Conservation (phyloP, 2,329 filamentous ascomycete species). For the Monosporascus sp. region DNA sequence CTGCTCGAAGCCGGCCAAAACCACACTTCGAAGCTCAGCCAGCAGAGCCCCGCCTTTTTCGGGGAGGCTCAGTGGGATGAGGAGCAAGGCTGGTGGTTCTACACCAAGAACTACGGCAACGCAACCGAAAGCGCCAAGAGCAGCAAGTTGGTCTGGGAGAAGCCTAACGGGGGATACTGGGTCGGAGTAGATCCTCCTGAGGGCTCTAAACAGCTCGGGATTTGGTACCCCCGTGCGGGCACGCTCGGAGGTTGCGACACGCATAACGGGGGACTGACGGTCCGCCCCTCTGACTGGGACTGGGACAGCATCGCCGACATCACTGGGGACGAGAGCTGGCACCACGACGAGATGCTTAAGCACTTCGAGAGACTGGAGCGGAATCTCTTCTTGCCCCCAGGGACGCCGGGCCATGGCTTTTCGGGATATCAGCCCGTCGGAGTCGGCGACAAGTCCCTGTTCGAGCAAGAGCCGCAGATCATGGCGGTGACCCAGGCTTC, state of each 20-base stretch:
- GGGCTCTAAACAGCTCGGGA: constrained; percentile 35
- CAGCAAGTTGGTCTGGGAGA: constrained; percentile 46
- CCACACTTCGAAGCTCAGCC: constrained; percentile 32
- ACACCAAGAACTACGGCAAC: constrained; percentile 50
- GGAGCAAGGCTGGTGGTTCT: constrained; percentile 48
- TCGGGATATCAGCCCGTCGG: constrained; percentile 3
- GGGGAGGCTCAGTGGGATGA: constrained; percentile 39
- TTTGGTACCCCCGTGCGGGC: constrained; percentile 41
- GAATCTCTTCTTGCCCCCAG: constrained; percentile 43
- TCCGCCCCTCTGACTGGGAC: constrained; percentile 54
- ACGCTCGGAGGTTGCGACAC: constrained; percentile 47
- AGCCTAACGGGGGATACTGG: constrained; percentile 30
- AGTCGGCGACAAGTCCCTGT: constrained; percentile 3
- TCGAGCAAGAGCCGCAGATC: constrained; percentile 5
- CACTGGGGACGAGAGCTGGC: constrained; percentile 57
- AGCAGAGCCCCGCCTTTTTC: constrained; percentile 43
- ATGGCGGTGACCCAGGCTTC: constrained; percentile 4
- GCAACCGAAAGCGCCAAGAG: constrained; percentile 41
- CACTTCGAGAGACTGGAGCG: constrained; percentile 54
- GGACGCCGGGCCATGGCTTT: constrained; percentile 43
- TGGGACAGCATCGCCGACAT: constrained; percentile 51
- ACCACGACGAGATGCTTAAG: constrained; percentile 51
- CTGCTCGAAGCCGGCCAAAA: constrained; percentile 53
- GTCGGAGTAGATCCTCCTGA: constrained; percentile 33
- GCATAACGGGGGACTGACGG: constrained; percentile 55